Evolutionary conservation across 176 grass and related monocot species (phyloP).

Genomic region (Ensete ventricosum): DNA sequence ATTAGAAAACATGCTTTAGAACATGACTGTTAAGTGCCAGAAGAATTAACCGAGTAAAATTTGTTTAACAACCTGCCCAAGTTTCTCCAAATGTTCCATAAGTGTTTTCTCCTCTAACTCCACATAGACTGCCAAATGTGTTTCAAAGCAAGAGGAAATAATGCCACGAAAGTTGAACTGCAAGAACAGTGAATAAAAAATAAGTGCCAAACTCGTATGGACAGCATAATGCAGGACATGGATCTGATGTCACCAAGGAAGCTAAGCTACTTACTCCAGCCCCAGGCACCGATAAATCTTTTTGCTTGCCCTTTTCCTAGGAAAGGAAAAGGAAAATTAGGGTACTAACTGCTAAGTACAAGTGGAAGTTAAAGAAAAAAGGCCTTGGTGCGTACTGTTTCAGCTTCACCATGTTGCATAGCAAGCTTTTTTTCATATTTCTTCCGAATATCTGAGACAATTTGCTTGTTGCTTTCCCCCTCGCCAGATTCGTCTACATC

Average conservation of each 20-base stretch:
- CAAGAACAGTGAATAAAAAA: constrained; percentile 7
- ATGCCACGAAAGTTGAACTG: constrained; percentile 99
- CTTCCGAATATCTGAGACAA: constrained; percentile 91
- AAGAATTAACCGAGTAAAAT: not conserved
- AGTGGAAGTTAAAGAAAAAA: not conserved
- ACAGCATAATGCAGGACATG: not conserved
- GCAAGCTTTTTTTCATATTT: constrained; percentile 93
- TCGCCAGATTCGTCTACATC: constrained; percentile 69
- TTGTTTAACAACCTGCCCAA: constrained; percentile 60
- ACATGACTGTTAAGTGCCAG: not conserved
- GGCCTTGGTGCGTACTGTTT: constrained; percentile 34
- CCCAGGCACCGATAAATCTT: constrained; percentile 68
- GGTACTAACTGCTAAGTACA: not conserved
- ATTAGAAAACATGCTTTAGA: constrained; percentile 14
- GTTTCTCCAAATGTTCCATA: constrained; percentile 92
- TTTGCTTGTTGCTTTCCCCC: constrained; percentile 44
- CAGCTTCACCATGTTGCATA: constrained; percentile 31
- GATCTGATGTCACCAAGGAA: not conserved
- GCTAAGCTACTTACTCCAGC: constrained; percentile 78
- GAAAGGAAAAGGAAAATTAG: constrained; percentile 24
- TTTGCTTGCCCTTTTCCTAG: constrained; percentile 86
- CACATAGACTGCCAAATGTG: constrained; percentile 84
- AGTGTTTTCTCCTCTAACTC: constrained; percentile 97
- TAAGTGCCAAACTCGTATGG: not conserved
- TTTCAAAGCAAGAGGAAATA: constrained; percentile 98